phyloP scores from a whole-genome alignment of 306 rosid species.

The Adenanthera pavonina region DNA sequence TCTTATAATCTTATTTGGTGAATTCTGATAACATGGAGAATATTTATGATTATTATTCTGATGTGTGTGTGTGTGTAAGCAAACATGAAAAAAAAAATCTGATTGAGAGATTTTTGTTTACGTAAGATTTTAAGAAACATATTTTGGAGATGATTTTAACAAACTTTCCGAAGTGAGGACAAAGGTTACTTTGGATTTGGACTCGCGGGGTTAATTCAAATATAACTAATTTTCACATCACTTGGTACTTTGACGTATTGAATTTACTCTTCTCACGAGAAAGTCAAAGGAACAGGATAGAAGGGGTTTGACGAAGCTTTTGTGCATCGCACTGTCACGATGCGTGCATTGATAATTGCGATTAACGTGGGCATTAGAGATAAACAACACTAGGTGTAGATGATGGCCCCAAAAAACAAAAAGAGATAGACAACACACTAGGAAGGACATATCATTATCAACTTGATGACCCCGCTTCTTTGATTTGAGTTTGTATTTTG shows the following conservation, averaged over 20 bases:
- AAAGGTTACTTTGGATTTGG: background rate
- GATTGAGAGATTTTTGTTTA: background rate
- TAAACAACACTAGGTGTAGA: background rate
- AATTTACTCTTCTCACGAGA: background rate
- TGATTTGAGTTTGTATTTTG: constrained; percentile 38
- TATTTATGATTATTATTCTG: background rate
- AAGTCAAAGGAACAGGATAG: background rate
- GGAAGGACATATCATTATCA: background rate
- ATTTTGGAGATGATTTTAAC: background rate
- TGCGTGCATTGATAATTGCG: background rate
- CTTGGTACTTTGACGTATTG: background rate
- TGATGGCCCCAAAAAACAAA: background rate
- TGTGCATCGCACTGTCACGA: constrained; percentile 21
- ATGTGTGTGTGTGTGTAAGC: too few relatives aligned
- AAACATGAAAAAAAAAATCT: background rate
- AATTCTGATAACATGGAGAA: background rate
- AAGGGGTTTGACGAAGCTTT: constrained; percentile 8
- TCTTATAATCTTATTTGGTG: background rate
- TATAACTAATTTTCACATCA: too few relatives aligned
- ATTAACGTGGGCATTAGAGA: constrained; percentile 25
- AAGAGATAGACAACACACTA: background rate
- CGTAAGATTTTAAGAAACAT: background rate
- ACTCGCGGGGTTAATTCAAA: background rate
- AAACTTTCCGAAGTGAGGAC: background rate
- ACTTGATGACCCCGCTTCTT: constrained; percentile 44